Evolutionary conservation across 345 rosid genomes (phyloP).

Genomic region (Hibiscus trionum): DNA sequence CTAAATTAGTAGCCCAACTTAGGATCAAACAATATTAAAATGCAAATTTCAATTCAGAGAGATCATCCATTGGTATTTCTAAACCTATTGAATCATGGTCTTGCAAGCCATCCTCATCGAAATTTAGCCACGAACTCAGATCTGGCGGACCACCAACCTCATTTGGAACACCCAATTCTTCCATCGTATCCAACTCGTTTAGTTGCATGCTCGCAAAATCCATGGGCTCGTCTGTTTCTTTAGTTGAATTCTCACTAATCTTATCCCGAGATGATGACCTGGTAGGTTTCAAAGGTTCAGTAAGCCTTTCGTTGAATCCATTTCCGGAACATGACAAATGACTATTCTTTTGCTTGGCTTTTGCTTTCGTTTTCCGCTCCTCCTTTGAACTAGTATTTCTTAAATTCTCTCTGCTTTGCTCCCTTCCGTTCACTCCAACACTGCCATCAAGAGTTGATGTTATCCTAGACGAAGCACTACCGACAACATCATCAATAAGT

Average conservation of each 20-base stretch:
- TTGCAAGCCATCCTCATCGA: conserved; percentile 62
- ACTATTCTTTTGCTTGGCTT: conserved; percentile 47
- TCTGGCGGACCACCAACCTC: conserved; percentile 42
- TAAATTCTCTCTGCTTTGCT: conserved; percentile 26
- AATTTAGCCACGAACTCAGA: conserved; percentile 49
- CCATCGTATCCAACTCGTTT: conserved; percentile 49
- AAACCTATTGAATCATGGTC: conserved; percentile 72
- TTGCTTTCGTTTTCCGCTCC: conserved; percentile 37
- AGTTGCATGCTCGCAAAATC: neutral
- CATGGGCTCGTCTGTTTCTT: conserved; percentile 5
- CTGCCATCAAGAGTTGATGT: conserved; percentile 40
- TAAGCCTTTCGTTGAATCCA: conserved; percentile 17
- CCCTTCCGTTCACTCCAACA: conserved; percentile 42
- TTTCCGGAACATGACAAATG: conserved; percentile 25
- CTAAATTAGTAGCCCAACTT: neutral
- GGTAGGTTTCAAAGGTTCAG: conserved; percentile 11
- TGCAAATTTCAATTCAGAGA: conserved; percentile 36
- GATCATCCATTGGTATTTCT: conserved; percentile 91
- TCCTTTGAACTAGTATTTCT: conserved; percentile 19
- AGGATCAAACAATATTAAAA: neutral
- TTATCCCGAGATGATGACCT: neutral
- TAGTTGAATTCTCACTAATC: neutral
- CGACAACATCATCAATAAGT: conserved; percentile 61
- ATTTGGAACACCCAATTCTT: conserved; percentile 26
- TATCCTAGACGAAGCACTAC: conserved; percentile 64